Base-by-base conservation (phyloP, 768 basidiomycete species). In the Cystofilobasidium capitatum region DNA sequence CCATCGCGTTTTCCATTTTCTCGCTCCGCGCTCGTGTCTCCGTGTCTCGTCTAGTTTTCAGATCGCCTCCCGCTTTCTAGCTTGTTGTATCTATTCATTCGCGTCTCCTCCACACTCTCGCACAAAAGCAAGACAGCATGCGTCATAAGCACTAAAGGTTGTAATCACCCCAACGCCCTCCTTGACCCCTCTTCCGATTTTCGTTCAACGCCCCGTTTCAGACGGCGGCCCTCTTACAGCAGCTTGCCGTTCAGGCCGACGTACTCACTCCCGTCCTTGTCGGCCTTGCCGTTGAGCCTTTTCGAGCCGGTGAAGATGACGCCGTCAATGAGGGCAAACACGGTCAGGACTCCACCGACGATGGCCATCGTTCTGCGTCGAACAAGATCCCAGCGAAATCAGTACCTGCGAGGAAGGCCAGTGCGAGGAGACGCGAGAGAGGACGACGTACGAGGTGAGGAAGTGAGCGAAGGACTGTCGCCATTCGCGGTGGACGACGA, bases 381-480 rank as follows among this genome's bases (percentile, higher is more conserved):
- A 20, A 39, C 7, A 5, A 31, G n/a, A 26, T 47, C 47, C 26
- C 26, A 54, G 12, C 36, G 20, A 47, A 4, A 22, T 44, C 20
- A 35, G 9, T 17, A 22, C 31, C 40, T 62, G 35, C 4, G 31
- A 59, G 35, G 59, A 51, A n/a, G 24, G 29, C 22, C 29, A 59
- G 22, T 33, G 20, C 10, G 7, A 49, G n/a, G 36, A 22, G n/a
- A 40, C 5, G 37, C 8, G 31, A 55, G 24, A 51, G 42, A 42
- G 42, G 14, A 37, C 22, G 20, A 82, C 91, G 74, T 74, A 93
- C 89, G 93, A 97, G 51, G 96, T 97, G 33, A 98, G 79, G 82
- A 98, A 98, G 79, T 99, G 96, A 2, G 96, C 94, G 77, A 98
- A 94, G 0, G 90, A 89, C 77, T 98, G 93, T 64, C 91, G 83